Conservation (phyloP, 2,329 filamentous ascomycete species). For the Cordyceps farinosa region DNA sequence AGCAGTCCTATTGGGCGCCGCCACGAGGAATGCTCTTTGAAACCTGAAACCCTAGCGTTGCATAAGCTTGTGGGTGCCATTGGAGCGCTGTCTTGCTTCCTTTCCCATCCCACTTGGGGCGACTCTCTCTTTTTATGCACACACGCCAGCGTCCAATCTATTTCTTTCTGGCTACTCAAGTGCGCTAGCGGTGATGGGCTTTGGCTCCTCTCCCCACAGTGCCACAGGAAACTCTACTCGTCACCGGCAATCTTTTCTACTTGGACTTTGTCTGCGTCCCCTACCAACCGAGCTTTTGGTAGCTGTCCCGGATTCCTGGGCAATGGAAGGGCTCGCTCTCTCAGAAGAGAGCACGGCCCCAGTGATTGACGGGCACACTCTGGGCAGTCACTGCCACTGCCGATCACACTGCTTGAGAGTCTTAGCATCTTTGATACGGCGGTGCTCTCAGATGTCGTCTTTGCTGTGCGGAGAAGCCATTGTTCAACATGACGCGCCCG, state of each 20-base stretch:
- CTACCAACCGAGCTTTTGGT: background rate
- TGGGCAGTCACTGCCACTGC: background rate
- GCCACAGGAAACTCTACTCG: background rate
- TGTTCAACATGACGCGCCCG: background rate
- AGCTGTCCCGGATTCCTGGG: background rate
- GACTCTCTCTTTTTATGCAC: background rate
- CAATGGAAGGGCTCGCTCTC: background rate
- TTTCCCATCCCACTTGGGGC: background rate
- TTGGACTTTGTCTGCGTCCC: too few relatives aligned
- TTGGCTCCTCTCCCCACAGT: background rate
- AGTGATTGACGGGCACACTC: background rate
- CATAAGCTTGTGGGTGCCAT: slow-evolving; percentile 9
- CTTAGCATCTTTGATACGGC: background rate
- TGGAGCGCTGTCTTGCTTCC: background rate
- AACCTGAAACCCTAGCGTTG: slow-evolving; percentile 19
- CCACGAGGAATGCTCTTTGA: slow-evolving; percentile 11
- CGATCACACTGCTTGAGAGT: background rate
- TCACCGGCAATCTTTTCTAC: too few relatives aligned
- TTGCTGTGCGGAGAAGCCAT: background rate
- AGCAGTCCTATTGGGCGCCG: slow-evolving; percentile 13
- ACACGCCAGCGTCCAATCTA: background rate
- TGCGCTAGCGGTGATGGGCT: background rate
- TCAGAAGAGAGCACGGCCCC: background rate
- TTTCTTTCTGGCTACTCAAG: background rate
- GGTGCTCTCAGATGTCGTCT: background rate